Base-by-base conservation (phyloP, 352 stramenopile genomes). In the Pythium chondricola region DNA sequence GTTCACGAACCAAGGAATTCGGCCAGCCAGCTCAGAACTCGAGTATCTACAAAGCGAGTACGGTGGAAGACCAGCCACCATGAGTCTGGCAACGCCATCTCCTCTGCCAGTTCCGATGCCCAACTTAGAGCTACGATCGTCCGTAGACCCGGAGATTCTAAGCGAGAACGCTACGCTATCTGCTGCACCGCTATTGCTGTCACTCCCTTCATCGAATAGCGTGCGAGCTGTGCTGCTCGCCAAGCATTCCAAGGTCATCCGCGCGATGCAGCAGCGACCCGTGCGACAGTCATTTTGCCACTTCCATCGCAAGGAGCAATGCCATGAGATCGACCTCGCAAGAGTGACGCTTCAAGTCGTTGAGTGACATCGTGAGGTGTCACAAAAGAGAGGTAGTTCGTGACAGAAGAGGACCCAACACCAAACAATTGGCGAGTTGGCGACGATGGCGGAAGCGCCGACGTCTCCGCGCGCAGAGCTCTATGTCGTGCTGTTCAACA, bases 401-500 rank as follows among this genome's bases (percentile, higher is more conserved):
- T n/a, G n/a, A n/a, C n/a, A n/a, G n/a, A n/a, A n/a, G n/a, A n/a
- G n/a, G n/a, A n/a, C n/a, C n/a, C n/a, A n/a, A n/a, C n/a, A n/a
- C n/a, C n/a, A n/a, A n/a, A n/a, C n/a, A n/a, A n/a, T n/a, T n/a
- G n/a, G n/a, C n/a, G n/a, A n/a, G n/a, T n/a, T n/a, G n/a, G n/a
- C n/a, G n/a, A n/a, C n/a, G n/a, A n/a, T n/a, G n/a, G n/a, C n/a
- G n/a, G n/a, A n/a, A n/a, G n/a, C n/a, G n/a, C n/a, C n/a, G n/a
- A n/a, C n/a, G n/a, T n/a, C n/a, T n/a, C 35, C 43, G 29, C 52
- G 42, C 22, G 57, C 52, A 20, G 71, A 74, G 62, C 63, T 88
- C 44, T 91, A 84, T 58, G 52, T 88, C 38, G 74, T 91, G 49
- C 55, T 87, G 44, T 87, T 72, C 27, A 91, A 91, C 59, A 65